Evolutionary conservation across 1,284 basidiomycete species (phyloP).

Genomic region (Malassezia sp.): DNA sequence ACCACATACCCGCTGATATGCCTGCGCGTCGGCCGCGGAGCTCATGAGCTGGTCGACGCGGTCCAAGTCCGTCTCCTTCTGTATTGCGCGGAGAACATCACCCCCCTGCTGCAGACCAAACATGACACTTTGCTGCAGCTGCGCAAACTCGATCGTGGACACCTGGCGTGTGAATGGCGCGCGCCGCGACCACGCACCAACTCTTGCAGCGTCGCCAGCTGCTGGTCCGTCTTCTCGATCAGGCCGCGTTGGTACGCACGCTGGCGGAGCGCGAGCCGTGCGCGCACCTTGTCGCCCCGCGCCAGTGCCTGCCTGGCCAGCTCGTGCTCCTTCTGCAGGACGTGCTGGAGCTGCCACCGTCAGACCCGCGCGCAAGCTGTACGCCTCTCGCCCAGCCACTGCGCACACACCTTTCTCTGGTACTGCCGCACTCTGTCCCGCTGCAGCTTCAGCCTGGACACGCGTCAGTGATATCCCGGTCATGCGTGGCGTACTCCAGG

Average conservation of each 20-base stretch:
- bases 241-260: slow-evolving; percentile 87
- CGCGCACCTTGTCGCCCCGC: slow-evolving; percentile 71
- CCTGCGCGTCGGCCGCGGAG: slow-evolving; percentile 79
- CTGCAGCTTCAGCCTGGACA: slow-evolving; percentile 72
- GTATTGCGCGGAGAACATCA: slow-evolving; percentile 80
- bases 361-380: background rate
- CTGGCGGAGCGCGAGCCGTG: slow-evolving; percentile 70
- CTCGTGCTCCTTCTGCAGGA: slow-evolving; percentile 75
- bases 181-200: slow-evolving; percentile 54
- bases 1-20: slow-evolving; percentile 64
- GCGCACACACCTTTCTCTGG: slow-evolving; percentile 67
- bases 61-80: slow-evolving; percentile 82
- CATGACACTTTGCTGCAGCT: slow-evolving; percentile 81
- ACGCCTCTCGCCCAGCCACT: slow-evolving; percentile 5
- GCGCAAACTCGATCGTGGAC: slow-evolving; percentile 86
- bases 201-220: slow-evolving; percentile 78
- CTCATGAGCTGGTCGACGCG: slow-evolving; percentile 84
- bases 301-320: slow-evolving; percentile 74
- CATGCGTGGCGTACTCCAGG: slow-evolving; percentile 83
- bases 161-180: slow-evolving; percentile 54
- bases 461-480: slow-evolving; percentile 39
- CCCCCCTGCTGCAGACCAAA: slow-evolving; percentile 88
- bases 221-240: slow-evolving; percentile 73
- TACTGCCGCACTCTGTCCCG: slow-evolving; percentile 90
- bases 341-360: slow-evolving; percentile 61